These are phyloP conservation scores for Malassezia japonica DNA, from an alignment of 1,284 basidiomycete species.

Conservation along the genomic window DNA sequence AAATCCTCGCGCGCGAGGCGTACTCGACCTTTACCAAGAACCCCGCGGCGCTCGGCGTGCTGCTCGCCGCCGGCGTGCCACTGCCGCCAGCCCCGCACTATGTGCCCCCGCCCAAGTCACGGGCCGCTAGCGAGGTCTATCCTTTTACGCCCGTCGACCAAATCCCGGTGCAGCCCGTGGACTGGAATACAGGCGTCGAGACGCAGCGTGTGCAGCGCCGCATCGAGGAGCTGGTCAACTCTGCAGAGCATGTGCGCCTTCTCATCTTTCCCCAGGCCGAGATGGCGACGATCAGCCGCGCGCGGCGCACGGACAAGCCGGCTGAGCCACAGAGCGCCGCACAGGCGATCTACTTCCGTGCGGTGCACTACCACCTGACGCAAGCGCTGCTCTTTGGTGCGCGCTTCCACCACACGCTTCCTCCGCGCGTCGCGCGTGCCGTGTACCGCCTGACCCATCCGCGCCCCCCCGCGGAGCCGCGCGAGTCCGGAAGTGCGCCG, in stretches of 20 bases:
- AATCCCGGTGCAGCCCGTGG: background rate
- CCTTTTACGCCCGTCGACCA: slow-evolving; percentile 17
- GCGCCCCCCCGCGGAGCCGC: background rate
- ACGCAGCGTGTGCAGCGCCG: slow-evolving; percentile 53
- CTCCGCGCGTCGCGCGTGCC: slow-evolving; percentile 9
- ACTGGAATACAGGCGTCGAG: slow-evolving; percentile 24
- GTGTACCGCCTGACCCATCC: slow-evolving; percentile 21
- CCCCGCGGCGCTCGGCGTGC: slow-evolving; percentile 21
- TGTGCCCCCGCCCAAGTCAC: slow-evolving; percentile 17
- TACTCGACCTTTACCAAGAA: slow-evolving; percentile 3
- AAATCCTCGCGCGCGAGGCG: slow-evolving; percentile 5
- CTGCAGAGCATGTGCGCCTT: slow-evolving; percentile 74
- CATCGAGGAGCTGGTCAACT: slow-evolving; percentile 46
- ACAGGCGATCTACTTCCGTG: slow-evolving; percentile 3
- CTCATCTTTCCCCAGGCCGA: slow-evolving; percentile 89
- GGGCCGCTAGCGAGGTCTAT: slow-evolving; percentile 19
- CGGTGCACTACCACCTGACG: slow-evolving; percentile 20
- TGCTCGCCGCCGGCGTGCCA: slow-evolving; percentile 28
- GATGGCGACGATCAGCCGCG: slow-evolving; percentile 62
- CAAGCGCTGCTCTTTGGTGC: slow-evolving; percentile 21
- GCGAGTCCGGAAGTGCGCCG: background rate
- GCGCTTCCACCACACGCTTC: slow-evolving; percentile 18
- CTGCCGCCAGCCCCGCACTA: slow-evolving; percentile 24
- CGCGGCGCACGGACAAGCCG: slow-evolving; percentile 69
- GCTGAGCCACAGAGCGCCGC: slow-evolving; percentile 12